Base-by-base conservation (phyloP, 2,329 filamentous ascomycete species). In the Ambrosiella cleistominuta region DNA sequence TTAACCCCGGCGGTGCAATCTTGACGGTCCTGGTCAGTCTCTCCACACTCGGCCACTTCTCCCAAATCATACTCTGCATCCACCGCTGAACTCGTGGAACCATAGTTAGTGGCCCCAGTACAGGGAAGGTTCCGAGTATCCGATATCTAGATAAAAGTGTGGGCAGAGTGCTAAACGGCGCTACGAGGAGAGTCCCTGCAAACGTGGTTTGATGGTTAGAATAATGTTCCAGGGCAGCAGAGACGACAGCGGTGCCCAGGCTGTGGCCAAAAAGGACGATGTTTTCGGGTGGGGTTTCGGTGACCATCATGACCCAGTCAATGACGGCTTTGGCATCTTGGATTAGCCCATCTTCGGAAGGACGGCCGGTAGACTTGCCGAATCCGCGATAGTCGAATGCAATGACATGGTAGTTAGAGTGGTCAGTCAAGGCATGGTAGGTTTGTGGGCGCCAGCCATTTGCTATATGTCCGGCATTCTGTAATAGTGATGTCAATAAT, bases 331-430 rank as follows among this genome's bases (percentile, higher is more conserved):
- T 74, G 13, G 83, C 88, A 66, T 97, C 91, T 3, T 79, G 80
- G 58, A 95, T 86, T 7, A 97, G 71, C 0, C 91, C 91, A 40
- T 77, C 71, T 70, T 97, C 91, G 0, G 82, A 84, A 0, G 91
- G 91, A 3, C 70, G 72, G n/a, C 91, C 88, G 0, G 83, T 87
- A 7, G 86, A 93, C 44, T 80, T 76, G 0, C 89, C 90, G 64
- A 88, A 96, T 6, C 90, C 90, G 15, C 90, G 85, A 70, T 96
- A 96, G 72, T 95, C 89, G 64, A 95, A 82, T 44, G 88, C 80
- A n/a, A 96, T 74, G 50, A 95, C 79, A 66, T 96, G 90, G 57
- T 89, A 82, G 0, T 77, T 78, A 1, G 85, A 85, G 2, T 83
- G 81, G 56, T 85, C 79, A 3, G 88, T 81, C 47, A 95, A 73